Percentiles rank a stretch among this genome's conserved stretches.
These are phyloP conservation scores for Plantago ovata DNA, from an alignment of 257 asterid genomes.

Conservation along the genomic window DNA sequence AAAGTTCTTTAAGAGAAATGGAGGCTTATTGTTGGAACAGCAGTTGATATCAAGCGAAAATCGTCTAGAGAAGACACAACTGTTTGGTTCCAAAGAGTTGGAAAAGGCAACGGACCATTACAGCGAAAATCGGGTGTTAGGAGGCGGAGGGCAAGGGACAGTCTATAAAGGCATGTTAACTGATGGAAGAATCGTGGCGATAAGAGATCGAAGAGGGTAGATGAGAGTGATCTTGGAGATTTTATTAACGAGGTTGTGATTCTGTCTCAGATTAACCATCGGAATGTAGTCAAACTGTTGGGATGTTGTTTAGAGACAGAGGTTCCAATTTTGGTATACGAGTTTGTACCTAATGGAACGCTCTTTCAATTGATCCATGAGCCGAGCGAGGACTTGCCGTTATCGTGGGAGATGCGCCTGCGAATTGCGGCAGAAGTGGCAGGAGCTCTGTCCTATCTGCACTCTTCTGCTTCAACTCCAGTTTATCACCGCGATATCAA, in stretches of 20 bases:
- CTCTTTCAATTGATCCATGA: slow-evolving; percentile 18
- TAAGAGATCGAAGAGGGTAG: slow-evolving; percentile 31
- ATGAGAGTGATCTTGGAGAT: slow-evolving; percentile 25
- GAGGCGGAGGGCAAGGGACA: no score
- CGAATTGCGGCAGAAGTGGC: slow-evolving; percentile 25
- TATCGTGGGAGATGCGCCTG: slow-evolving; percentile 28
- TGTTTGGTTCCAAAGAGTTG: slow-evolving; percentile 27
- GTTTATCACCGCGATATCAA: slow-evolving; percentile 30
- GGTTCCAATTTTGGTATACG: slow-evolving; percentile 29
- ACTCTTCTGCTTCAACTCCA: slow-evolving; percentile 19
- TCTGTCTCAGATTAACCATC: slow-evolving; percentile 26
- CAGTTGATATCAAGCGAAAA: slow-evolving; percentile 21
- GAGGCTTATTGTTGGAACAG: no score
- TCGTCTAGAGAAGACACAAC: slow-evolving; percentile 23
- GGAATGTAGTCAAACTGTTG: slow-evolving; percentile 24
- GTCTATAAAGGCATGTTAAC: no score
- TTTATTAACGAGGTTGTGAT: slow-evolving; percentile 41
- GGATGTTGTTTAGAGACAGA: slow-evolving; percentile 34
- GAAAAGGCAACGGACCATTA: slow-evolving; percentile 28
- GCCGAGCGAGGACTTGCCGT: slow-evolving; percentile 6
- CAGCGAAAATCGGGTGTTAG: slow-evolving; percentile 35
- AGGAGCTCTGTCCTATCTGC: slow-evolving; percentile 21
- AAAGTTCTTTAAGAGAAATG: slow-evolving; percentile 21
- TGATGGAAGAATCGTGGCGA: slow-evolving; percentile 36
- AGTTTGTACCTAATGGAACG: slow-evolving; percentile 23